A percentile compares a stretch with the other conserved stretches of the same genome.
Conservation (phyloP, 192 early-diverging fungal species). For the Dissophora globulifera region DNA sequence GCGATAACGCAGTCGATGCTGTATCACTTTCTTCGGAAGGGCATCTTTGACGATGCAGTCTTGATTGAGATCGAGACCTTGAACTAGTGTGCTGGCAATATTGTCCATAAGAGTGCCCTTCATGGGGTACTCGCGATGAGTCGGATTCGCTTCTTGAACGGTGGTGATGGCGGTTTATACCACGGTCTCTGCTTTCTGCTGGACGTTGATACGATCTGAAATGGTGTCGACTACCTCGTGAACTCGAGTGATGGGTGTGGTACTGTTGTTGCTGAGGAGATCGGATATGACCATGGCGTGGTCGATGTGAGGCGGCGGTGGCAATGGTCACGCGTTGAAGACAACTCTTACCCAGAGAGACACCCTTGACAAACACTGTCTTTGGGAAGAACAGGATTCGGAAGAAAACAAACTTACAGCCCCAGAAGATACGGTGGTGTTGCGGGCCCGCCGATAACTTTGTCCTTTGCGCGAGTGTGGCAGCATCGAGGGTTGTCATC, state of each 20-base stretch:
- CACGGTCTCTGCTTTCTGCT: not conserved
- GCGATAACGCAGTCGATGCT: not conserved
- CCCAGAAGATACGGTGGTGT: not conserved
- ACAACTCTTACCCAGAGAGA: not conserved
- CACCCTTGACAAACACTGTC: constrained; percentile 5
- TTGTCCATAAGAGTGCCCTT: not conserved
- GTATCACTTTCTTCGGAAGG: not conserved
- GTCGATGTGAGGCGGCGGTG: not conserved
- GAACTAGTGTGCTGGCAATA: not conserved
- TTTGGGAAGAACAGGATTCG: constrained; percentile 25
- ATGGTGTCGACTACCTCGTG: not conserved
- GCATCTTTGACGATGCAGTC: not conserved
- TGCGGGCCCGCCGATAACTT: too few species aligned
- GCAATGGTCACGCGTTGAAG: not conserved
- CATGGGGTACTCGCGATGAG: not conserved
- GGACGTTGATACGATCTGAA: constrained; percentile 11
- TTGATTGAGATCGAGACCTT: not conserved
- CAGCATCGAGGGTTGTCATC: not conserved
- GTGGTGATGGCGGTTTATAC: not conserved
- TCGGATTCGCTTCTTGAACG: constrained; percentile 1
- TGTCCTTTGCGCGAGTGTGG: not conserved
- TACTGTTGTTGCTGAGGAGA: not conserved
- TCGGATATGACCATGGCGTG: not conserved
- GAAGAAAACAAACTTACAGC: constrained; percentile 14
- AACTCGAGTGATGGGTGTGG: not conserved